Conservation (phyloP, 495 filamentous ascomycete genomes). For the Penicillium flavigenum region DNA sequence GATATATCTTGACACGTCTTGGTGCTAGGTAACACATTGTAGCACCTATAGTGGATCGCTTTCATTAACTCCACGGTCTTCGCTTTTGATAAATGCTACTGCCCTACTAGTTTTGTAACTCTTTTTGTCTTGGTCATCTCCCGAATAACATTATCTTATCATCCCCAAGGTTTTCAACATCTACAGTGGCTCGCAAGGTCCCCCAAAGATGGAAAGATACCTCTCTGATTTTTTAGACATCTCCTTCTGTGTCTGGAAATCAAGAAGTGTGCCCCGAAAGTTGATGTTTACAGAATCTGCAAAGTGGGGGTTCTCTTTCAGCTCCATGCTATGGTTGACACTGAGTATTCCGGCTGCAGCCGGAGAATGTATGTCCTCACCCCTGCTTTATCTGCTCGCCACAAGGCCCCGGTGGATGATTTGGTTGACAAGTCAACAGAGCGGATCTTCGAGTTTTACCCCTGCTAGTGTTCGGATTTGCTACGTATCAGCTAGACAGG, state of each 20-base stretch:
- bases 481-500: conserved; percentile 43
- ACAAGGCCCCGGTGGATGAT: neutral
- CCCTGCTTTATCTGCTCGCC: neutral
- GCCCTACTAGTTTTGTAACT: neutral
- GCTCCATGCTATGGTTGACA: neutral
- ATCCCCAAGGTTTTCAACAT: neutral
- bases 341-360: neutral
- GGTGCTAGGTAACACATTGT: neutral
- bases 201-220: neutral
- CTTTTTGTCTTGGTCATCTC: neutral
- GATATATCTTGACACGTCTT: neutral
- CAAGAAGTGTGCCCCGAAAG: neutral
- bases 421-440: neutral
- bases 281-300: neutral
- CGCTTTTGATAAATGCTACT: neutral
- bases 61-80: neutral
- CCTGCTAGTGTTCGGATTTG: neutral
- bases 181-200: conserved; percentile 1
- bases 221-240: neutral
- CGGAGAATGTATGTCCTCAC: neutral
- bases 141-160: neutral
- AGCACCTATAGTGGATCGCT: neutral
- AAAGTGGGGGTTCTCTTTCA: neutral
- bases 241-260: neutral
- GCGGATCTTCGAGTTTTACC: neutral